These are phyloP conservation scores for Fusarium armeniacum DNA, from an alignment of 2,329 filamentous ascomycete genomes.

Conservation along the genomic window DNA sequence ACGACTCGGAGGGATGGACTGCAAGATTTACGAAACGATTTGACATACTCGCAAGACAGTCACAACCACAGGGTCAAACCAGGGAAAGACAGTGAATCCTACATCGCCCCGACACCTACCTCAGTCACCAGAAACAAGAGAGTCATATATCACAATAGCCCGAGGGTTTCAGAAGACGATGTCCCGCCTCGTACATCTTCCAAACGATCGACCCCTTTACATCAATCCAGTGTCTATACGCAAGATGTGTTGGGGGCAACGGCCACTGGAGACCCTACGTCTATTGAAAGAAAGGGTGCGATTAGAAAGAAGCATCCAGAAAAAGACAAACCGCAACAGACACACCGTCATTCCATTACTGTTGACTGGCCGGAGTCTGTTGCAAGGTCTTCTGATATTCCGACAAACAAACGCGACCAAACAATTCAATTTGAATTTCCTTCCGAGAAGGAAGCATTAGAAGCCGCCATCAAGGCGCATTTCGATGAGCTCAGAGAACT, in stretches of 20 bases:
- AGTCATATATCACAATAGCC: constrained; percentile 10
- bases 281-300: constrained; percentile 39
- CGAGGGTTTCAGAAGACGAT: constrained; percentile 42
- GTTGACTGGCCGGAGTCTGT: constrained; percentile 27
- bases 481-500: constrained; percentile 33
- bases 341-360: constrained; percentile 11
- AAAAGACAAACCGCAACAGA: constrained; percentile 12
- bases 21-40: neutral
- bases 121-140: neutral
- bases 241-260: constrained; percentile 1
- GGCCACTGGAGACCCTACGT: neutral
- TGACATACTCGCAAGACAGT: neutral
- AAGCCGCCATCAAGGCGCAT: constrained; percentile 39
- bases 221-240: neutral
- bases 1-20: neutral
- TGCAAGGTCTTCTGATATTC: neutral
- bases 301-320: constrained; percentile 35
- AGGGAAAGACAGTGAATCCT: neutral
- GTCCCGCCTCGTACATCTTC: constrained; percentile 52
- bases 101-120: neutral
- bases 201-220: constrained; percentile 18
- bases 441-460: constrained; percentile 36
- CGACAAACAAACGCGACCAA: neutral
- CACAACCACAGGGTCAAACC: neutral
- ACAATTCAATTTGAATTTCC: constrained; percentile 20